Evolutionary conservation across 1,139 yeast species (phyloP).

Genomic region (Pichia norvegensis): DNA sequence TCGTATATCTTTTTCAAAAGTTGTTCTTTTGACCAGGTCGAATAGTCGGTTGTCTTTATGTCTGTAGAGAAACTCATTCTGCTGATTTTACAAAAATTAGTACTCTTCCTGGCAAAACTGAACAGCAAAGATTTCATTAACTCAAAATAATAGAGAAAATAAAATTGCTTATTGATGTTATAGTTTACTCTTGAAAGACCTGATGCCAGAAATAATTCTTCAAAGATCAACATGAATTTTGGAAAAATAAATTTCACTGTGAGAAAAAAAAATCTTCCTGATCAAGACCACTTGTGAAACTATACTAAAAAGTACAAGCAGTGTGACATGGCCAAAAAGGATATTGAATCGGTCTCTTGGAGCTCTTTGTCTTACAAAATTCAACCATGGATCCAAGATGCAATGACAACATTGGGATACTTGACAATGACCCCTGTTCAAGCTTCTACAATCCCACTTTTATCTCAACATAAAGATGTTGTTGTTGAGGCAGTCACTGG

Average conservation of each 20-base stretch:
- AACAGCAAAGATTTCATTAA: neutral
- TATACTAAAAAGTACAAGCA: neutral
- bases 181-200: too few species aligned
- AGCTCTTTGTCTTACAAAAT: slow-evolving; percentile 23
- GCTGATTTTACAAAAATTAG: neutral
- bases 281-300: neutral
- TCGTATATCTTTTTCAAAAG: slow-evolving; percentile 30
- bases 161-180: too few species aligned
- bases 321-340: slow-evolving; percentile 8
- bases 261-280: slow-evolving; percentile 5
- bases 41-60: slow-evolving; percentile 9
- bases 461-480: slow-evolving; percentile 86
- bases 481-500: slow-evolving; percentile 97
- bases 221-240: too few species aligned
- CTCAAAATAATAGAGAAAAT: neutral
- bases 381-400: slow-evolving; percentile 46
- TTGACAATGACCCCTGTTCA: slow-evolving; percentile 93
- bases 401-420: slow-evolving; percentile 67
- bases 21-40: slow-evolving; percentile 34
- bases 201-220: too few species aligned
- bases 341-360: slow-evolving; percentile 21
- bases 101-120: neutral
- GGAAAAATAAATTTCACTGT: too few species aligned
- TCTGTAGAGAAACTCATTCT: neutral
- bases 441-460: slow-evolving; percentile 86